phyloP scores from a whole-genome alignment of 805 yeast genomes.

The Lipomyces sp. region DNA sequence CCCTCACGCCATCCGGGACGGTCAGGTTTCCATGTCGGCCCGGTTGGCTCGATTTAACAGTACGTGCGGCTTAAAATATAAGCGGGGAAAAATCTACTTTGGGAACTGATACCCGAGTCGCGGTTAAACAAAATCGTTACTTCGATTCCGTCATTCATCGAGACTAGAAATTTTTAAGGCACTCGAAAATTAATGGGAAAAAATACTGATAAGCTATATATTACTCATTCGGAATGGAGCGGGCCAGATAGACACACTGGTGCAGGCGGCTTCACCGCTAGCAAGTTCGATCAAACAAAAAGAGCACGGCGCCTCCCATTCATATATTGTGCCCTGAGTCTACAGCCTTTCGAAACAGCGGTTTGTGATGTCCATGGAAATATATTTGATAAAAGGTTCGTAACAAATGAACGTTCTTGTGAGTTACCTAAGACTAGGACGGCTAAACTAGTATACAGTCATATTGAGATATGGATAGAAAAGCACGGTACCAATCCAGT shows the following conservation, averaged over 20 bases:
- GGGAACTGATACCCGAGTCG: not conserved
- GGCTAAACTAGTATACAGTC: constrained; percentile 21
- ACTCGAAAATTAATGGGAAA: constrained; percentile 43
- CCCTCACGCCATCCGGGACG: too few relatives aligned
- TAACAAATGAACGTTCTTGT: not conserved
- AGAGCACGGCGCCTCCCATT: constrained; percentile 41
- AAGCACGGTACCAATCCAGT: constrained; percentile 43
- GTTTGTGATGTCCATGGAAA: constrained; percentile 43
- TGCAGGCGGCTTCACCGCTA: constrained; percentile 39
- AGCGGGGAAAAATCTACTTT: too few relatives aligned
- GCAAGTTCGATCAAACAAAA: constrained; percentile 10
- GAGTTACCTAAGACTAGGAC: not conserved
- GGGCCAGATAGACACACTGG: constrained; percentile 41
- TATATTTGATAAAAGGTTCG: constrained; percentile 43
- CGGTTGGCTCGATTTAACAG: too few relatives aligned
- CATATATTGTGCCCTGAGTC: constrained; percentile 45
- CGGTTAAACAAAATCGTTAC: not conserved
- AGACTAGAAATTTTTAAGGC: not conserved
- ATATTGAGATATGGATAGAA: constrained; percentile 41
- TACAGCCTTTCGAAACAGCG: constrained; percentile 41
- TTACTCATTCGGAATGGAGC: constrained; percentile 47
- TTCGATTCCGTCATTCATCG: not conserved
- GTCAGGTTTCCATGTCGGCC: too few relatives aligned
- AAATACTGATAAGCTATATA: constrained; percentile 47
- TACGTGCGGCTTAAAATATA: too few relatives aligned